phyloP scores from a whole-genome alignment of 2,329 filamentous ascomycete genomes.

The Colletotrichum magnum region DNA sequence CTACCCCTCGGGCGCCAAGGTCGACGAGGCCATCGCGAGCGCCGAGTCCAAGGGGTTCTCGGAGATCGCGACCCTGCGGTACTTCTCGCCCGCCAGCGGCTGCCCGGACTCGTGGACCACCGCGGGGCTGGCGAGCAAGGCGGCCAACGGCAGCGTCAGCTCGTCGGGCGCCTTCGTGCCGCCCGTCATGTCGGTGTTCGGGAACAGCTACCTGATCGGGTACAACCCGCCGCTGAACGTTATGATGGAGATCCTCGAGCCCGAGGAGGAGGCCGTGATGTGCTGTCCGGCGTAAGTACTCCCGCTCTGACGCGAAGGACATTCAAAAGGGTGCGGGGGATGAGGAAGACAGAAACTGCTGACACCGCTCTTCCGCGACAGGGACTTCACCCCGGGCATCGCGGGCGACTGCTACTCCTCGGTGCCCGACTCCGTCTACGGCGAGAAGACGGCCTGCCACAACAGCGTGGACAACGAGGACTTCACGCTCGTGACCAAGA shows the following conservation, averaged over 20 bases:
- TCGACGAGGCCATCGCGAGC: slow-evolving; percentile 31
- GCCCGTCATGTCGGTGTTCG: neutral
- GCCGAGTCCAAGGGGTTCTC: neutral
- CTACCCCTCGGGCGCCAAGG: slow-evolving; percentile 41
- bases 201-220: neutral
- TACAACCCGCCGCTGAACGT: slow-evolving; percentile 26
- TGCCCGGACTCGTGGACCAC: slow-evolving; percentile 47
- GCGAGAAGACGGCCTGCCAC: neutral
- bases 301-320: neutral
- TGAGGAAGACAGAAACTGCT: too few species aligned
- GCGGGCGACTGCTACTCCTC: slow-evolving; percentile 8
- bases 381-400: slow-evolving; percentile 4
- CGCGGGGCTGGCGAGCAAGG: slow-evolving; percentile 38
- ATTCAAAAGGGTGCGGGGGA: too few species aligned
- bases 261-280: slow-evolving; percentile 3
- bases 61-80: slow-evolving; percentile 25
- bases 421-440: slow-evolving; percentile 14
- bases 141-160: slow-evolving; percentile 10
- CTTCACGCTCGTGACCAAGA: neutral
- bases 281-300: slow-evolving; percentile 24
- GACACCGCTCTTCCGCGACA: neutral
- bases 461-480: neutral
- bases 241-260: slow-evolving; percentile 18
- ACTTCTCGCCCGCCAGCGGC: slow-evolving; percentile 45
- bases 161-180: slow-evolving; percentile 24